Percentiles rank a stretch among this genome's conserved stretches.
Evolutionary conservation across 768 basidiomycete genomes (phyloP).

Genomic region (Mycena metata): DNA sequence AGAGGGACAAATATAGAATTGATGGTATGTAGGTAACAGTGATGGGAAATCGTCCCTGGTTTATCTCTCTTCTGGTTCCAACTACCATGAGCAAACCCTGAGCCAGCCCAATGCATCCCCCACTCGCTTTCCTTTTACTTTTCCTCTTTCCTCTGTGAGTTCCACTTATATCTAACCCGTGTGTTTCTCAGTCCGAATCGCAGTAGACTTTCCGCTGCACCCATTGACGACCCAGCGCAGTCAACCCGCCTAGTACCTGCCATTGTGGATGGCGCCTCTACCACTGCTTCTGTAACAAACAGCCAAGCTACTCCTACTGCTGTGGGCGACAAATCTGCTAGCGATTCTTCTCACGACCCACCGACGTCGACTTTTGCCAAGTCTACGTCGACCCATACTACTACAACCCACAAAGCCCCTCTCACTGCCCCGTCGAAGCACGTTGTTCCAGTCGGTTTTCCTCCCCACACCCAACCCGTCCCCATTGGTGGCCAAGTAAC

Average conservation of each 20-base stretch:
- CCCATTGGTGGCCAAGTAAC: background rate
- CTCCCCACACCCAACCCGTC: background rate
- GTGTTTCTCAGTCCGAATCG: background rate
- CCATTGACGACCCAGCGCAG: background rate
- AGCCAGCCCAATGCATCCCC: background rate
- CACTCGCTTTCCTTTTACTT: constrained; percentile 19
- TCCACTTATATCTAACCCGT: too few relatives aligned
- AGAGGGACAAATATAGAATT: too few relatives aligned
- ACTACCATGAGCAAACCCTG: constrained; percentile 6
- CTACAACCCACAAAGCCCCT: constrained; percentile 29
- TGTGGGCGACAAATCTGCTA: too few relatives aligned
- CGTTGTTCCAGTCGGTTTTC: too few relatives aligned
- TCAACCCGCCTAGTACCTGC: background rate
- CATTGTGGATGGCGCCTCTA: too few relatives aligned
- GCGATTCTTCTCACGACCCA: too few relatives aligned
- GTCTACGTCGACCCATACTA: background rate
- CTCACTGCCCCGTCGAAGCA: constrained; percentile 1
- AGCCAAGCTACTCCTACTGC: too few relatives aligned
- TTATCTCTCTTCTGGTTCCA: constrained; percentile 9
- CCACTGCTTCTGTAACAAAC: too few relatives aligned
- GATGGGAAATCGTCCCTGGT: background rate
- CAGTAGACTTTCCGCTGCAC: constrained; percentile 25
- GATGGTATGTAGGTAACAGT: background rate
- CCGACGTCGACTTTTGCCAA: background rate
- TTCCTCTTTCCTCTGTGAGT: constrained; percentile 18